Conservation (phyloP, 306 rosid species). For the Prinsepia uniflora region DNA sequence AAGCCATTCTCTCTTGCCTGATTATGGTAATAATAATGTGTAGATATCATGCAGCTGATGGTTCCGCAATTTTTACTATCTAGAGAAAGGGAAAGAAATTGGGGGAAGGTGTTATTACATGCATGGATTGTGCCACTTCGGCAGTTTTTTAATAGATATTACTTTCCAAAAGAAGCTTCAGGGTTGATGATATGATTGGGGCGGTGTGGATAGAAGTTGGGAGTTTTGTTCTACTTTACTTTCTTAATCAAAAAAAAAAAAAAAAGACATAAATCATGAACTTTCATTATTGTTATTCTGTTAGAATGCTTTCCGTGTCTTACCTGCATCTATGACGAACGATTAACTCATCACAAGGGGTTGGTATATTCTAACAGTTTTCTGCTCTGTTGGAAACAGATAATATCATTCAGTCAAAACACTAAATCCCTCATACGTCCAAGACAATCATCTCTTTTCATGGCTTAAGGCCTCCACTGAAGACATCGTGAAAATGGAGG, state of each 20-base stretch:
- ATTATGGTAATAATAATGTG: background rate
- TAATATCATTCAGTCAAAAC: constrained; percentile 45
- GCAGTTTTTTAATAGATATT: no score
- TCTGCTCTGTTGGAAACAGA: constrained; percentile 36
- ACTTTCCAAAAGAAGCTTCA: background rate
- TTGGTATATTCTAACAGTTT: constrained; percentile 10
- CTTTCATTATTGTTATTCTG: no score
- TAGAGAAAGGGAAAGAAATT: background rate
- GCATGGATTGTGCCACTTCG: background rate
- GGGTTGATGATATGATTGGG: background rate
- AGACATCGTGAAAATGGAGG: constrained; percentile 33
- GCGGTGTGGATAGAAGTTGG: background rate
- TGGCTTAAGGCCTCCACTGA: constrained; percentile 43
- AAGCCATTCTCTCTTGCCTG: constrained; percentile 4
- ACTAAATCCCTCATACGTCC: constrained; percentile 36
- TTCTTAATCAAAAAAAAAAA: no score
- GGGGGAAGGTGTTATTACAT: background rate
- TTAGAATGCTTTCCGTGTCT: background rate
- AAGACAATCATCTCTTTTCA: constrained; percentile 53
- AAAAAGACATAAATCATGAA: no score
- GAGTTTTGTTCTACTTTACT: no score
- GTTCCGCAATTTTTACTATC: background rate
- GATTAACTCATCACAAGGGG: background rate
- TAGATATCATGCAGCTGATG: constrained; percentile 2
- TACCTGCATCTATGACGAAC: background rate